Base-by-base conservation (phyloP, 768 basidiomycete genomes). In the Gymnopilus junonius region DNA sequence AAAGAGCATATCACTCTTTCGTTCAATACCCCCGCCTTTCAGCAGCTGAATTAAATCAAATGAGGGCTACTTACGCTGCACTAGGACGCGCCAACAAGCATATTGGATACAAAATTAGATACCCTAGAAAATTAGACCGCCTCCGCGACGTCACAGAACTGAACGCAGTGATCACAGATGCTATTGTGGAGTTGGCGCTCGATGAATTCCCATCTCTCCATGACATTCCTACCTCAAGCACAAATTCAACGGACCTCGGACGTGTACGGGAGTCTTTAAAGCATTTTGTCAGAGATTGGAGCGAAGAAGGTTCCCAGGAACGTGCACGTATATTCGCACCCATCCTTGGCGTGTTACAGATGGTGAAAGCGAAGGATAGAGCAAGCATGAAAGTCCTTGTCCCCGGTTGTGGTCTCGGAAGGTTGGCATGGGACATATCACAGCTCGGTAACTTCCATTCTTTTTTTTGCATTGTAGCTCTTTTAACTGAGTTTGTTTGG, bases 231-330 rank as follows among this genome's bases (percentile, higher is more conserved):
- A 59, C 48, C 21, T 55, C 58, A 31, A 50, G 65, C 32, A 50
- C 69, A 8, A 70, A 62, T 42, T 53, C 66, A 4, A 77, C 76
- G 8, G 83, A 86, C 64, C 69, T 87, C 11, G 79, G 78, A 23
- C 79, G 85, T 14, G 84, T 85, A 4, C 75, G 84, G 11, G 87
- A 90, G 71, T 72, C 86, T 1, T 69, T 92, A 63, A 89, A 88
- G 73, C 90, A 91, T 70, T 87, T 88, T 62, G 80, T 90, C 23
- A 80, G 89, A 5, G 89, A 92, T 69, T 91, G 89, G 90, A 88
- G 87, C 67, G 70, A 71, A 6, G 86, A 87, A 62, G 89, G 89
- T 1, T 67, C 70, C 1, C 40, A 37, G 6, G 89, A 92, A 71
- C 81, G 90, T n/a, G 76, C 76, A 3, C 74, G 70, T 46, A 86